These are phyloP conservation scores for Chionographis japonica DNA, from an alignment of 106 monocot genomes.

Conservation along the genomic window DNA sequence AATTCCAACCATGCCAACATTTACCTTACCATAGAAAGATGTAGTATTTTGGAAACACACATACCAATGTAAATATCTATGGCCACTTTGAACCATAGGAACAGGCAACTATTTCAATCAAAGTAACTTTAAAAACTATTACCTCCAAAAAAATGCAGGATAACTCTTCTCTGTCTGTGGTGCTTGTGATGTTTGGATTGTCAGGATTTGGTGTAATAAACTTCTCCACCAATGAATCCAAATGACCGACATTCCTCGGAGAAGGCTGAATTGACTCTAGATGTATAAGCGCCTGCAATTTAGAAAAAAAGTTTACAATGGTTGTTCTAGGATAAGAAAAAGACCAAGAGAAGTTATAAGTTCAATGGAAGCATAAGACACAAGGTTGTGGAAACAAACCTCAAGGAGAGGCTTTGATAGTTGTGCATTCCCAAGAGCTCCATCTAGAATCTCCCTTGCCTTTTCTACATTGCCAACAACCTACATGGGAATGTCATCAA, in stretches of 20 bases:
- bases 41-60: too few species aligned
- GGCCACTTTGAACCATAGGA: neutral
- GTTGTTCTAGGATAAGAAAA: neutral
- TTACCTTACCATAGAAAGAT: too few species aligned
- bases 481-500: conserved; percentile 18
- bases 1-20: too few species aligned
- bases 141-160: conserved; percentile 94
- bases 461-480: conserved; percentile 71
- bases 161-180: conserved; percentile 73
- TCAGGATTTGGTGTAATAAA: conserved; percentile 60
- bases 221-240: conserved; percentile 92
- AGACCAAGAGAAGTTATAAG: neutral
- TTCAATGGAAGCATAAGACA: neutral
- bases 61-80: neutral
- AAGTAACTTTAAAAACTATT: conserved; percentile 9
- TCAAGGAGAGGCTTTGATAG: conserved; percentile 74
- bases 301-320: conserved; percentile 3
- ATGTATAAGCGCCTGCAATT: conserved; percentile 75
- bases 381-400: conserved; percentile 34
- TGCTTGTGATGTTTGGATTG: conserved; percentile 38
- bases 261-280: conserved; percentile 67
- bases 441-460: conserved; percentile 62
- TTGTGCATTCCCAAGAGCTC: conserved; percentile 39
- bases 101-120: neutral
- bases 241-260: conserved; percentile 65